phyloP scores from a whole-genome alignment of 192 early-diverging fungal species.

The Backusella mclennaniae region DNA sequence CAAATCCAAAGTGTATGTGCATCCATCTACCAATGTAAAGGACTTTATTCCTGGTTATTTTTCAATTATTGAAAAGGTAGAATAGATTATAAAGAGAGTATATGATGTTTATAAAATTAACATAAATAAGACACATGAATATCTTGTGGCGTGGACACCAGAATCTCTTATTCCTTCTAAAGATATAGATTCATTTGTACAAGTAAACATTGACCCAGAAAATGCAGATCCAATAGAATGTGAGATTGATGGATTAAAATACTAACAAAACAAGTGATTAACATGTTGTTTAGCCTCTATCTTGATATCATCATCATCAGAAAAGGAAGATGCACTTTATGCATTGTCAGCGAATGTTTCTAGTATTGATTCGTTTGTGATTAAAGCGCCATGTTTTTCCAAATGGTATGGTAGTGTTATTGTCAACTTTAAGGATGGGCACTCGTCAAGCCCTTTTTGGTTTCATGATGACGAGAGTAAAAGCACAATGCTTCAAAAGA shows the following conservation, averaged over 20 bases:
- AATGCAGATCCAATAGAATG: constrained; percentile 14
- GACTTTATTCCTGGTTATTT: constrained; percentile 69
- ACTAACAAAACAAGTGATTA: background rate
- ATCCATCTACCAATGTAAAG: constrained; percentile 56
- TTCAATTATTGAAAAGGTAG: constrained; percentile 59
- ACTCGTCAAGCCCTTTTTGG: constrained; percentile 63
- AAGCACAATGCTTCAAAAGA: constrained; percentile 10
- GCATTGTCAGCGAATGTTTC: constrained; percentile 60
- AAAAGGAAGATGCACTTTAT: constrained; percentile 44
- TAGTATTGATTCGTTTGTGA: constrained; percentile 58
- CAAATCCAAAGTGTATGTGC: constrained; percentile 71
- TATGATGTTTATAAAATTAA: no score
- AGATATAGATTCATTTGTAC: constrained; percentile 61
- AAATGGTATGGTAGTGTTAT: constrained; percentile 70
- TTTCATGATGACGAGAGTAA: constrained; percentile 72
- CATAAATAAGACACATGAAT: constrained; percentile 37
- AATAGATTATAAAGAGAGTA: background rate
- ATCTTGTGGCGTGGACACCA: constrained; percentile 72
- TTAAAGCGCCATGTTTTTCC: constrained; percentile 64
- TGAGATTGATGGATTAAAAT: background rate
- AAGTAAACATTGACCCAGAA: constrained; percentile 56
- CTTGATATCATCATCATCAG: constrained; percentile 15
- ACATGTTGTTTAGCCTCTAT: background rate
- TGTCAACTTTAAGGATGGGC: constrained; percentile 62
- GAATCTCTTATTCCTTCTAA: constrained; percentile 59